Evolutionary conservation across 2,329 filamentous ascomycete species (phyloP).

Genomic region (Epichloe amarillans): DNA sequence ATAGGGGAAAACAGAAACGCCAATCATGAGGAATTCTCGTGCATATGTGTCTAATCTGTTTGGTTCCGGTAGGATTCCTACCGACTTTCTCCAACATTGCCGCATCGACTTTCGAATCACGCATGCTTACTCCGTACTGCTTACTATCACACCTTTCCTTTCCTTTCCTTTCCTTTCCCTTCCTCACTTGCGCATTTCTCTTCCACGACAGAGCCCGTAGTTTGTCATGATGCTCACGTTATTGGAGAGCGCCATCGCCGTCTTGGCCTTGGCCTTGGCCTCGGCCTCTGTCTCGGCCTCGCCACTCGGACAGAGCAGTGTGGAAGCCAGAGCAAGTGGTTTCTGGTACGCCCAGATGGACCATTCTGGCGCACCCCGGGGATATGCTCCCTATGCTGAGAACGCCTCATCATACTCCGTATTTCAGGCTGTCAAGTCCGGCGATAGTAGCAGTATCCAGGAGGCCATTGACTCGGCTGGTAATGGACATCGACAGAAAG

Average conservation of each 20-base stretch:
- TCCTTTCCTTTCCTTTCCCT: too few relatives aligned
- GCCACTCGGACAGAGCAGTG: slow-evolving; percentile 1
- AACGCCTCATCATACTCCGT: slow-evolving; percentile 24
- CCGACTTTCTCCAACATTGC: too few relatives aligned
- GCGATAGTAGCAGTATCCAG: slow-evolving; percentile 25
- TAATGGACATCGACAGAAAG: slow-evolving; percentile 18
- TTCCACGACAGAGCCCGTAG: background rate
- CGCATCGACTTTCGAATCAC: too few relatives aligned
- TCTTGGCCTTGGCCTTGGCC: slow-evolving; percentile 9
- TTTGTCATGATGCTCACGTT: background rate
- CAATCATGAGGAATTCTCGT: too few relatives aligned
- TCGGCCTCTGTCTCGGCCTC: slow-evolving; percentile 10
- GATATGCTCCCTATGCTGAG: slow-evolving; percentile 28
- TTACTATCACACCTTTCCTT: too few relatives aligned
- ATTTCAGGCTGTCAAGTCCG: slow-evolving; percentile 23
- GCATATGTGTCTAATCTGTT: too few relatives aligned
- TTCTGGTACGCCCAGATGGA: slow-evolving; percentile 33
- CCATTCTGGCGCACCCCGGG: slow-evolving; percentile 20
- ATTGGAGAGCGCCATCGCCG: background rate
- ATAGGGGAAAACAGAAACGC: too few relatives aligned
- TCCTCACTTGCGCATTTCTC: too few relatives aligned
- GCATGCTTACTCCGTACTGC: too few relatives aligned
- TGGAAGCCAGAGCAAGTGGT: slow-evolving; percentile 8
- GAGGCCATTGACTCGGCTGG: slow-evolving; percentile 24
- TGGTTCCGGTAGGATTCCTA: too few relatives aligned